These are phyloP conservation scores for Vinca minor DNA, from an alignment of 257 asterid species.

Conservation along the genomic window DNA sequence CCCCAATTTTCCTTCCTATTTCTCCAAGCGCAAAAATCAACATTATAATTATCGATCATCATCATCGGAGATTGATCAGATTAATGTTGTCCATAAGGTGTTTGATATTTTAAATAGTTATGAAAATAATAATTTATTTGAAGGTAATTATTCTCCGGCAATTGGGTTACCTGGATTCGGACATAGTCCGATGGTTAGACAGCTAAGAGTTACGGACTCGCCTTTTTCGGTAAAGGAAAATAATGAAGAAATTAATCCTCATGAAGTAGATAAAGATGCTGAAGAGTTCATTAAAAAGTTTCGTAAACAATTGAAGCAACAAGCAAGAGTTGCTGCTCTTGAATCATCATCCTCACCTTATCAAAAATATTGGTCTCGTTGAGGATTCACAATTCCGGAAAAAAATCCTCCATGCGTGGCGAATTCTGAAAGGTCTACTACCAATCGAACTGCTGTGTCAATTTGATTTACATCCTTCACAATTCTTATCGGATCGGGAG, in stretches of 20 bases:
- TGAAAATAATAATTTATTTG: conserved; percentile 1
- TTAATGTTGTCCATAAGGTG: conserved; percentile 16
- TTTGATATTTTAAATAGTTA: conserved; percentile 13
- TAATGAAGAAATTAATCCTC: conserved; percentile 28
- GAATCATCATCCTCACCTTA: conserved; percentile 28
- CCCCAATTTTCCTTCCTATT: conserved; percentile 15
- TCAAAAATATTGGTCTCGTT: conserved; percentile 17
- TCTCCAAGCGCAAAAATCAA: conserved; percentile 18
- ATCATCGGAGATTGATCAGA: too few relatives aligned
- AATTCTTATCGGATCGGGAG: too few relatives aligned
- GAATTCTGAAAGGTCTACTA: too few relatives aligned
- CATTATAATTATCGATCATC: neutral
- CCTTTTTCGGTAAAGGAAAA: conserved; percentile 34
- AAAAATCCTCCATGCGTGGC: too few relatives aligned
- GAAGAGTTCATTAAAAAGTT: conserved; percentile 35
- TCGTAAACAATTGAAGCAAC: conserved; percentile 23
- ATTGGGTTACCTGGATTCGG: conserved; percentile 32
- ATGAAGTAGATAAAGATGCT: conserved; percentile 39
- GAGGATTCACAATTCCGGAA: too few relatives aligned
- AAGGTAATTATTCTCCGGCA: conserved; percentile 7
- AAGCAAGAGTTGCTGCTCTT: conserved; percentile 17
- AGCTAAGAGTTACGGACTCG: conserved; percentile 38
- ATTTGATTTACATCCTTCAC: too few relatives aligned
- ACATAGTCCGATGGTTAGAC: conserved; percentile 31
- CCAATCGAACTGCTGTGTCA: too few relatives aligned